phyloP scores from a whole-genome alignment of 2,329 filamentous ascomycete genomes.

The Aspergillus floridensis region DNA sequence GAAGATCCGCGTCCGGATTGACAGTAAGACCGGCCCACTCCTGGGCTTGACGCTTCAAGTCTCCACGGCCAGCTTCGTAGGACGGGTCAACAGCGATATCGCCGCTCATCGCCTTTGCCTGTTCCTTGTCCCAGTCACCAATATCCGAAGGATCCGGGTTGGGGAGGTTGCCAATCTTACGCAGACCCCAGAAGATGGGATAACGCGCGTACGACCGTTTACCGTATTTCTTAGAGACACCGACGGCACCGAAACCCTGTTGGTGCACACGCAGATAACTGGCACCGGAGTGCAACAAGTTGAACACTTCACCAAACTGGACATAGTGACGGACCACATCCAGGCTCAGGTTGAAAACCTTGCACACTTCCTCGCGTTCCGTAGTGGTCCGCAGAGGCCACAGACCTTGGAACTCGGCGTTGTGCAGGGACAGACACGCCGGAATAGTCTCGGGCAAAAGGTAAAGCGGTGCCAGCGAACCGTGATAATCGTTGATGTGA shows the following conservation, averaged over 20 bases:
- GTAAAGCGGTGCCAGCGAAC: conserved; percentile 61
- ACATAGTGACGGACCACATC: conserved; percentile 59
- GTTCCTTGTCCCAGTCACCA: conserved; percentile 55
- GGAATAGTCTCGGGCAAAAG: conserved; percentile 61
- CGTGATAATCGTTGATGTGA: conserved; percentile 65
- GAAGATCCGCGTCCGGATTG: conserved; percentile 59
- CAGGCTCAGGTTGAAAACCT: conserved; percentile 59
- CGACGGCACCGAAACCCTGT: conserved; percentile 64
- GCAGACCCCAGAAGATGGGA: conserved; percentile 66
- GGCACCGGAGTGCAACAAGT: conserved; percentile 62
- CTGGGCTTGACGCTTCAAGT: conserved; percentile 60
- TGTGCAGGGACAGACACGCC: conserved; percentile 62
- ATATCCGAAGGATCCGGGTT: conserved; percentile 63
- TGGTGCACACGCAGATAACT: conserved; percentile 66
- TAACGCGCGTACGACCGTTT: conserved; percentile 64
- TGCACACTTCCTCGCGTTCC: conserved; percentile 61
- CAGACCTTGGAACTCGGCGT: conserved; percentile 66
- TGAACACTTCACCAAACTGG: conserved; percentile 67
- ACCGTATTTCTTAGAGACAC: conserved; percentile 66
- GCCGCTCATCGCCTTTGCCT: conserved; percentile 49
- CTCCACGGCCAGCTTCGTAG: conserved; percentile 53
- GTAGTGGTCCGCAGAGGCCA: conserved; percentile 63
- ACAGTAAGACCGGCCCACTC: conserved; percentile 64
- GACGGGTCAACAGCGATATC: conserved; percentile 53
- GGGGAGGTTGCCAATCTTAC: conserved; percentile 60